These are phyloP conservation scores for Aspergillus sergii DNA, from an alignment of 2,329 filamentous ascomycete genomes.

Conservation along the genomic window DNA sequence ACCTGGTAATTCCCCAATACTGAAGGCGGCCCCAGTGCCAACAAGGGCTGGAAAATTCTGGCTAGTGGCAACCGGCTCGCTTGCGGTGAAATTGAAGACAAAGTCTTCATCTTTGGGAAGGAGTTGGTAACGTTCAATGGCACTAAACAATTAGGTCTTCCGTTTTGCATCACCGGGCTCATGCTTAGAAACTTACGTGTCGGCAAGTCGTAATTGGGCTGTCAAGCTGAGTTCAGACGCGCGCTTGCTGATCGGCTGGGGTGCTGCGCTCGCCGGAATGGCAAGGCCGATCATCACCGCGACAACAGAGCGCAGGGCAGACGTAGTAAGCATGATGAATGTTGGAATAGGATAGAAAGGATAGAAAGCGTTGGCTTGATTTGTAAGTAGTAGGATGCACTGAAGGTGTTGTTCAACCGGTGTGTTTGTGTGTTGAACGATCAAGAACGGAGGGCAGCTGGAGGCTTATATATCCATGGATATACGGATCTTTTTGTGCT, in stretches of 20 bases:
- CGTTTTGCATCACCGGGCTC: neutral
- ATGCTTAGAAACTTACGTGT: conserved; percentile 18
- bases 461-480: conserved; percentile 9
- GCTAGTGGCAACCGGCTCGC: conserved; percentile 20
- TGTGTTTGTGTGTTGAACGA: conserved; percentile 7
- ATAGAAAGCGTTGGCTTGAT: neutral
- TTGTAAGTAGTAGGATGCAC: neutral
- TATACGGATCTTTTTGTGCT: neutral
- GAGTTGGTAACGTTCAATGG: conserved; percentile 25
- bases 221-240: conserved; percentile 21
- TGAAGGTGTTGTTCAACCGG: neutral
- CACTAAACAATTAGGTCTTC: conserved; percentile 10
- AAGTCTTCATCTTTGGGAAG: conserved; percentile 26
- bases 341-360: neutral
- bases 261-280: conserved; percentile 17
- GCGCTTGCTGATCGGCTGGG: conserved; percentile 15
- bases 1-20: conserved; percentile 23
- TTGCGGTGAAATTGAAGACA: conserved; percentile 23
- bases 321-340: conserved; percentile 13
- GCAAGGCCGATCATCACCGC: conserved; percentile 10
- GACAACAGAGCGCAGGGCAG: conserved; percentile 8
- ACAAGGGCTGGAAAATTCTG: conserved; percentile 23
- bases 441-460: neutral
- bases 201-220: conserved; percentile 24
- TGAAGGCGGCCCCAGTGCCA: conserved; percentile 21